Evolutionary conservation across 176 grass and related monocot species (phyloP).

Genomic region (Ampelocalamus luodianensis): DNA sequence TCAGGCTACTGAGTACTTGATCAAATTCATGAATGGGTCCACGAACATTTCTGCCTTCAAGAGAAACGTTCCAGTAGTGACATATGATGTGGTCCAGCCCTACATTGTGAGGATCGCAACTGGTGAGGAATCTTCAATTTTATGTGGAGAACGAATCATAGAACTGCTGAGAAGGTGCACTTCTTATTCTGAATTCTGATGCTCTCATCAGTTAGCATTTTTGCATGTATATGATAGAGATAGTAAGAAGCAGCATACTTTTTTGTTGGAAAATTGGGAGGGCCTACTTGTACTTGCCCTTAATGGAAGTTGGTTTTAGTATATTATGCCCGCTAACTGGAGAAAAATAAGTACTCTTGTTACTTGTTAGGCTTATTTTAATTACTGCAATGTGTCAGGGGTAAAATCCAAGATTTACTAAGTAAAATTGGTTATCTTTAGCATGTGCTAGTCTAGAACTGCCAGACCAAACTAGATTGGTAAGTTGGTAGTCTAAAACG

Average conservation of each 20-base stretch:
- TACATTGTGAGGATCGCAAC: constrained; percentile 67
- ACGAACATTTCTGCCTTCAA: constrained; percentile 61
- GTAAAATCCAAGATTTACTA: neutral
- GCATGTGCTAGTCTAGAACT: neutral
- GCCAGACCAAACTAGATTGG: neutral
- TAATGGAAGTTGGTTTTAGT: constrained; percentile 1
- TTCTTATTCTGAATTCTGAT: constrained; percentile 12
- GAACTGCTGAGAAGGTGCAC: constrained; percentile 71
- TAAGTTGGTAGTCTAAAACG: neutral
- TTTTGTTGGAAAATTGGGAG: constrained; percentile 13
- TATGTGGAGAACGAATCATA: constrained; percentile 62
- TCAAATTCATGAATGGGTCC: constrained; percentile 69
- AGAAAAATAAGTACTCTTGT: neutral
- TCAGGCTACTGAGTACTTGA: constrained; percentile 66
- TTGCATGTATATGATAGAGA: constrained; percentile 9
- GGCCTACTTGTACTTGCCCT: constrained; percentile 21
- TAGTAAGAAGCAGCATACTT: constrained; percentile 31
- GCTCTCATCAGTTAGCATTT: constrained; percentile 9
- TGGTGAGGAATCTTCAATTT: constrained; percentile 71
- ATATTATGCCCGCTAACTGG: neutral
- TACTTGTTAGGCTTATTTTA: neutral
- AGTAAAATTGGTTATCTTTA: constrained; percentile 3
- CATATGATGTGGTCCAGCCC: constrained; percentile 61
- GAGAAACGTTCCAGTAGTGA: constrained; percentile 60
- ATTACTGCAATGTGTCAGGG: neutral